Evolutionary conservation across 2,329 filamentous ascomycete species (phyloP).

Genomic region (Thelonectria rubi): DNA sequence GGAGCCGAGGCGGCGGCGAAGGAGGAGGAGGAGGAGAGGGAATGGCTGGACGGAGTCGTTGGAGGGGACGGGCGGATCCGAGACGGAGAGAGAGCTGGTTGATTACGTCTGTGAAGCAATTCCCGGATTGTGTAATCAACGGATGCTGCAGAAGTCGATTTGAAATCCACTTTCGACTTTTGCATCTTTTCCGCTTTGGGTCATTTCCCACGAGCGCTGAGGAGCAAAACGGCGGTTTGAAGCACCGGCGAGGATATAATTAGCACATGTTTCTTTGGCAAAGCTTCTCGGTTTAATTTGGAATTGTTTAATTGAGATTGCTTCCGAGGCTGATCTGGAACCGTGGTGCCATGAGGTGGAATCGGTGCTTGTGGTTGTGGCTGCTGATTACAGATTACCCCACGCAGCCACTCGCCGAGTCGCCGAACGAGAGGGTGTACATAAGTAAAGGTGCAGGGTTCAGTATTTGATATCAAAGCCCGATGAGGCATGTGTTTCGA

Average conservation of each 20-base stretch:
- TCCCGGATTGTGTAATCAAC: conserved; percentile 39
- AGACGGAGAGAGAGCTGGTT: conserved; percentile 8
- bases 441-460: neutral
- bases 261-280: neutral
- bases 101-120: conserved; percentile 6
- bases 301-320: neutral
- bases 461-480: too few relatives aligned
- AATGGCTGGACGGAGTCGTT: conserved; percentile 2
- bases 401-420: conserved; percentile 1
- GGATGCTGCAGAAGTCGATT: conserved; percentile 35
- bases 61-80: conserved; percentile 15
- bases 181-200: conserved; percentile 27
- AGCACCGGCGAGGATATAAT: neutral
- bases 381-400: neutral
- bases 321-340: too few relatives aligned
- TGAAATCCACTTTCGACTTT: conserved; percentile 38
- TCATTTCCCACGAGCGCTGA: conserved; percentile 1
- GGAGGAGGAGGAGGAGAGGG: neutral
- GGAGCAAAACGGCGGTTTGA: neutral
- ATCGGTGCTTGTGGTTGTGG: neutral
- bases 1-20: conserved; percentile 10
- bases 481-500: too few relatives aligned
- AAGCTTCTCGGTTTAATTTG: neutral
- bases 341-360: neutral
- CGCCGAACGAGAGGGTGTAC: conserved; percentile 3